Conservation (phyloP, 2,329 filamentous ascomycete species). For the Raffaelea arxii region DNA sequence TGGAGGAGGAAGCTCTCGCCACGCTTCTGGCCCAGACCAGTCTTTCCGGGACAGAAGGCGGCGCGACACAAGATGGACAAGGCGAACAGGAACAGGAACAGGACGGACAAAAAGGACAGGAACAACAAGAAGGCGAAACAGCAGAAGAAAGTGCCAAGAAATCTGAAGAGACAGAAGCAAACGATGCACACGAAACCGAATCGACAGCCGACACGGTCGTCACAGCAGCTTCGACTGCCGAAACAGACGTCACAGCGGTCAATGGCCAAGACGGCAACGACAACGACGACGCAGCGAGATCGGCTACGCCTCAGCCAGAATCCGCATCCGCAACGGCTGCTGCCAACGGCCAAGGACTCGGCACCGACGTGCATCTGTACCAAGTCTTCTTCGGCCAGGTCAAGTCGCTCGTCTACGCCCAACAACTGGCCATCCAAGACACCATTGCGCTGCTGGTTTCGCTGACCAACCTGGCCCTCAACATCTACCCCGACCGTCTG, state of each 20-base stretch:
- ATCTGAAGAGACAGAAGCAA: not conserved
- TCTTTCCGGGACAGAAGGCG: constrained; percentile 44
- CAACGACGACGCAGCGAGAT: not conserved
- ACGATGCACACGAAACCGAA: constrained; percentile 21
- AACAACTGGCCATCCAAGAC: constrained; percentile 86
- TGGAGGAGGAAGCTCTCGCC: constrained; percentile 75
- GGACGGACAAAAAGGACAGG: not conserved
- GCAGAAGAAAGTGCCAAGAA: not conserved
- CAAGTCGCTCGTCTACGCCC: constrained; percentile 82
- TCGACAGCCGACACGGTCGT: constrained; percentile 20
- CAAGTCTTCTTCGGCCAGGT: constrained; percentile 97
- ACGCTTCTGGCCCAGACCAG: constrained; percentile 70
- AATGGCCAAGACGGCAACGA: constrained; percentile 27
- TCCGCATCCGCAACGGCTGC: not conserved
- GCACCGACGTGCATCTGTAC: constrained; percentile 77
- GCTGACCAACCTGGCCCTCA: constrained; percentile 82
- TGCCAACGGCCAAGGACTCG: constrained; percentile 32
- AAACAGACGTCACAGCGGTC: constrained; percentile 36
- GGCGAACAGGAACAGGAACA: not conserved
- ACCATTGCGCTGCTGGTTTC: constrained; percentile 92
- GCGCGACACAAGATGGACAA: constrained; percentile 13
- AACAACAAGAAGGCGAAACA: not conserved
- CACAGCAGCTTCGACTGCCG: constrained; percentile 30
- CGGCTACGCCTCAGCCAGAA: too few relatives aligned
- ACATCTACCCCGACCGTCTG: constrained; percentile 85